These are phyloP conservation scores for Coniophora puteana DNA, from an alignment of 1,284 basidiomycete genomes.

Conservation along the genomic window DNA sequence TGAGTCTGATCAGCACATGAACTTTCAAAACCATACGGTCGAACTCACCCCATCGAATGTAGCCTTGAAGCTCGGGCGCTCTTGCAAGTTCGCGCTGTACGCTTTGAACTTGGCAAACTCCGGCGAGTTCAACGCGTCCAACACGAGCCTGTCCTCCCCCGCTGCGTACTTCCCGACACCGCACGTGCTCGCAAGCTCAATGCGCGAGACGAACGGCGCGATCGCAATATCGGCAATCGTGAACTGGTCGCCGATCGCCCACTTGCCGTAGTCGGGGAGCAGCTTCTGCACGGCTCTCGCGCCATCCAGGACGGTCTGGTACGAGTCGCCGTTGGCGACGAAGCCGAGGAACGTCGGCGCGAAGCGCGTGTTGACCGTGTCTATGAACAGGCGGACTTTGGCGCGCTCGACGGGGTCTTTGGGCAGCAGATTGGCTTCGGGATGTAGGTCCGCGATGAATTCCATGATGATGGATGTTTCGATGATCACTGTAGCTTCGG, in stretches of 20 bases:
- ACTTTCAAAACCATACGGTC: not conserved
- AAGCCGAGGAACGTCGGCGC: not conserved
- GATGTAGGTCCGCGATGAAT: conserved; percentile 54
- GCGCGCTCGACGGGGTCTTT: conserved; percentile 52
- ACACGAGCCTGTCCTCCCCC: conserved; percentile 37
- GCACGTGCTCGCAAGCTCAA: conserved; percentile 37
- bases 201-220: conserved; percentile 43
- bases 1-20: no score
- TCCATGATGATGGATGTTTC: conserved; percentile 61
- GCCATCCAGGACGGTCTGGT: conserved; percentile 2
- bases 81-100: conserved; percentile 38
- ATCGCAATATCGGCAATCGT: conserved; percentile 53
- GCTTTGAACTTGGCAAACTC: conserved; percentile 39
- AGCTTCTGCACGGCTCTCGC: conserved; percentile 27
- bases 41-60: conserved; percentile 44
- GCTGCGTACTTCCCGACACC: conserved; percentile 40
- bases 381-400: conserved; percentile 57
- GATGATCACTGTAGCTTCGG: conserved; percentile 51
- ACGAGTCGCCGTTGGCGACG: not conserved
- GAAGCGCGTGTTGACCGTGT: conserved; percentile 34
- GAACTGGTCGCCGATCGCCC: conserved; percentile 28
- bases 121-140: conserved; percentile 30
- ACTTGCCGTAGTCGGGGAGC: conserved; percentile 21
- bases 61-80: conserved; percentile 42
- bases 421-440: conserved; percentile 43